Evolutionary conservation across 176 grass and related monocot genomes (phyloP), one percentile per base, ranked within the genome.

Genomic region (bread wheat (Triticum aestivum)): DNA sequence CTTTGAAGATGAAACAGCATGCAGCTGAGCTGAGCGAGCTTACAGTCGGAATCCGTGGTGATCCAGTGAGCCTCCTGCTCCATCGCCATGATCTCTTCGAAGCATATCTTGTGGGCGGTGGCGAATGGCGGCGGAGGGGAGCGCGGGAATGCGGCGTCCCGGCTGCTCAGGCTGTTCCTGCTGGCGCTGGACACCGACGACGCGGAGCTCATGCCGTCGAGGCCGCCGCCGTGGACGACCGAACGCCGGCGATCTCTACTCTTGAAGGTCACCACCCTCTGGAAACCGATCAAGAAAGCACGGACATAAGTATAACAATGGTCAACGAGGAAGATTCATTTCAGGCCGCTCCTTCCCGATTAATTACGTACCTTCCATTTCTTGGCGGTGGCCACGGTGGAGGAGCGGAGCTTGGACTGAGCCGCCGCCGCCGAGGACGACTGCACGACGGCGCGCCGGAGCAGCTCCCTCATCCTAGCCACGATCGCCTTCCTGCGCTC

Each of bases 21-120:
- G 49, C 52, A 20, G 17, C 54, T 58, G 17, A 21, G 54, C 18
- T 21, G 54, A 4, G 23, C 1, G 18, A 65, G 9, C 77, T 81
- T 65, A 87, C 85, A 87, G 78, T 87, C 69, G 4, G 85, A 81
- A 74, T 87, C 85, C 21, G 85, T 87, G 78, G 77, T 87, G 68
- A 87, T 79, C 85, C 85, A 87, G 9, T 74, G 38, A 35, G 77
- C 85, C 29, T 52, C 47, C 3, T 61, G 41, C 14, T n/a, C 41
- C 2, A 21, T 75, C 82, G 3, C 62, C 70, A 30, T 34, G n/a
- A 13, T 45, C 6, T 3, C 63, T 41, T 12, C 64, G 7, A 5
- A 20, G 61, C 61, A 23, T 24, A 62, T 62, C 61, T 45, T 23
- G 14, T 61, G 8, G 52, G 51, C 9, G 8, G 34, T 6, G 0